A percentile compares a stretch with the other conserved stretches of the same genome.
These are phyloP conservation scores for Podosphaera xanthii DNA, from an alignment of 2,329 filamentous ascomycete genomes.

Conservation along the genomic window DNA sequence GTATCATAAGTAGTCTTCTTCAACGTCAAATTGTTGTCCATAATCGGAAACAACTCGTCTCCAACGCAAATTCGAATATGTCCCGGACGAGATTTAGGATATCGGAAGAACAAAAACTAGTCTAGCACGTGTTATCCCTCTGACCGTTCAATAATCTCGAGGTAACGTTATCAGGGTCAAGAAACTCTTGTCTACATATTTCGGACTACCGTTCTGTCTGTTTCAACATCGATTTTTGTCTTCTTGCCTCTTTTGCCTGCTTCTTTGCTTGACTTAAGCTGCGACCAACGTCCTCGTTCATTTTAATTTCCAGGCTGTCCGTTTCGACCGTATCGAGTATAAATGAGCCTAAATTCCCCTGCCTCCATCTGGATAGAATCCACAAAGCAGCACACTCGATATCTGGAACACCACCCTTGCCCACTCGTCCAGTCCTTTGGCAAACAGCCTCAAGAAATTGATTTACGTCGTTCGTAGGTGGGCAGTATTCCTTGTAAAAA, in stretches of 20 bases:
- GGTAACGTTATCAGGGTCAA: too few species aligned
- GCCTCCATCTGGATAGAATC: slow-evolving; percentile 63
- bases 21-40: too few species aligned
- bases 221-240: slow-evolving; percentile 17
- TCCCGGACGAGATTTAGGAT: too few species aligned
- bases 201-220: slow-evolving; percentile 3
- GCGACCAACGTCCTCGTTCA: slow-evolving; percentile 23
- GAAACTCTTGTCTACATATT: neutral
- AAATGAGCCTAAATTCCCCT: slow-evolving; percentile 52
- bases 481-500: slow-evolving; percentile 25
- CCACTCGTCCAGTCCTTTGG: slow-evolving; percentile 49
- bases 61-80: too few species aligned
- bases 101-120: too few species aligned
- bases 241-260: slow-evolving; percentile 34
- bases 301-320: slow-evolving; percentile 30
- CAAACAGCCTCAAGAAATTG: slow-evolving; percentile 51
- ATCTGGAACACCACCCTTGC: slow-evolving; percentile 48
- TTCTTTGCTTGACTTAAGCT: slow-evolving; percentile 50
- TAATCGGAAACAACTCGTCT: too few species aligned
- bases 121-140: too few species aligned
- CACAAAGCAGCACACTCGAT: slow-evolving; percentile 53
- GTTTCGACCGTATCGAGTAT: slow-evolving; percentile 54
- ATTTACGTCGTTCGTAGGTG: slow-evolving; percentile 67
- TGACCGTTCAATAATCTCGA: too few species aligned
- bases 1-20: too few species aligned